Base-by-base conservation (phyloP, 2,329 filamentous ascomycete genomes). In the Colletotrichum sp. region DNA sequence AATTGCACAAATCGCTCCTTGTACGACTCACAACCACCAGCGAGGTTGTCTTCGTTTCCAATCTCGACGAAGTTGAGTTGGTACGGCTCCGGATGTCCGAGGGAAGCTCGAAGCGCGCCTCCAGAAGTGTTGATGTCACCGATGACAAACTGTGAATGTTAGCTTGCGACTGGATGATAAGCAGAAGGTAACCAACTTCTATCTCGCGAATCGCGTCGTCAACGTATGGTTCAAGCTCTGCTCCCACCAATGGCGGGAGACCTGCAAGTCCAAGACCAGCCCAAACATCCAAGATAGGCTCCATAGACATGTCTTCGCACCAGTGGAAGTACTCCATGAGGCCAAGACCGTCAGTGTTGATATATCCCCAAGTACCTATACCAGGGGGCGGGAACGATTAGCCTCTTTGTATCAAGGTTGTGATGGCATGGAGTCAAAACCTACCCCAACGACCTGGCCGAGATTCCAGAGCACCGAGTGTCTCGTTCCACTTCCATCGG, bases 381-480 rank as follows among this genome's bases (percentile, higher is more conserved):
- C 10, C 43, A 21, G 6, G 0, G n/a, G 4, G 43, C 8, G 8
- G n/a, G 0, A 2, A 3, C 8, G n/a, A 21, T 52, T 52, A 52
- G 43, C 43, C n/a, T 52, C 10, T 0, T 12, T 0, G 10, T 52
- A 52, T 52, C 1, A 21, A 13, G 0, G n/a, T 13, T 52, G 10
- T 0, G 21, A 21, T 0, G n/a, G 12, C n/a, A 52, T 13, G 6
- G 43, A 0, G 0, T 6, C 8, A 12, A 7, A 3, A 13, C 43
- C 43, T 52, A 52, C 43, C 43, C 43, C 43, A 52, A 52, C 43
- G 43, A 8, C 43, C 43, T 52, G 43, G 43, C 6, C 43, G 10
- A 5, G 43, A 21, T 52, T 52, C 43, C n/a, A 52, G 43, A 52
- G 43, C 43, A 21, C 43, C 43, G 43, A 21, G 43, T 52, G 43